phyloP scores from a whole-genome alignment of 1,139 yeast species.

The Diutina ranongensis region DNA sequence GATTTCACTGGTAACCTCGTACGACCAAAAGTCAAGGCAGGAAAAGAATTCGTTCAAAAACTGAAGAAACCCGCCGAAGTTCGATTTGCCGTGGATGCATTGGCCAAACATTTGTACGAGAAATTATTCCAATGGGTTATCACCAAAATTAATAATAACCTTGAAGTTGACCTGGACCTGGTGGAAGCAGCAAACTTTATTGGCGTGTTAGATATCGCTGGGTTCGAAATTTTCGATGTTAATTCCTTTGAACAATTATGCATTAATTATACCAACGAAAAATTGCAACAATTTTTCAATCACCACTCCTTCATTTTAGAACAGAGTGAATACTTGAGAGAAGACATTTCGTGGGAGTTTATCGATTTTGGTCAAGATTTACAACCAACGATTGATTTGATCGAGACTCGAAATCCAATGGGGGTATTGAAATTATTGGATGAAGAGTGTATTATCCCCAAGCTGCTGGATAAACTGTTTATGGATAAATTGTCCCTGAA shows the following conservation, averaged over 20 bases:
- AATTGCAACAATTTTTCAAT: constrained; percentile 91
- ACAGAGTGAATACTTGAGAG: constrained; percentile 89
- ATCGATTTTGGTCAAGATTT: constrained; percentile 95
- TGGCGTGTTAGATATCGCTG: constrained; percentile 95
- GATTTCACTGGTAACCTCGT: constrained; percentile 49
- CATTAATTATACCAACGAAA: constrained; percentile 93
- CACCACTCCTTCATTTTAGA: constrained; percentile 96
- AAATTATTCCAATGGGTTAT: constrained; percentile 72
- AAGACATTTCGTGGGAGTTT: constrained; percentile 92
- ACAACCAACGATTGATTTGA: constrained; percentile 88
- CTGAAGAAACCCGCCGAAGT: constrained; percentile 76
- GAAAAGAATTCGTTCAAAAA: constrained; percentile 75
- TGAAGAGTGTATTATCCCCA: constrained; percentile 94
- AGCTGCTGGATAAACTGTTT: constrained; percentile 73
- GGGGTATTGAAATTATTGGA: constrained; percentile 85
- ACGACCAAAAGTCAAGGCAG: constrained; percentile 84
- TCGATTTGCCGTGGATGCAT: constrained; percentile 70
- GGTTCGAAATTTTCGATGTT: constrained; percentile 85
- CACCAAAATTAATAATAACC: constrained; percentile 59
- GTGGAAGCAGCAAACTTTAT: constrained; percentile 40
- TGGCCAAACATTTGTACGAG: constrained; percentile 82
- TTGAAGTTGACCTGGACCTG: constrained; percentile 17
- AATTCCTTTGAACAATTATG: constrained; percentile 95
- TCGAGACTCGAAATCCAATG: constrained; percentile 66
- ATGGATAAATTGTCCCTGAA: constrained; percentile 64